Base-by-base conservation (phyloP, 1,284 basidiomycete genomes). In the Peniophora sp. region DNA sequence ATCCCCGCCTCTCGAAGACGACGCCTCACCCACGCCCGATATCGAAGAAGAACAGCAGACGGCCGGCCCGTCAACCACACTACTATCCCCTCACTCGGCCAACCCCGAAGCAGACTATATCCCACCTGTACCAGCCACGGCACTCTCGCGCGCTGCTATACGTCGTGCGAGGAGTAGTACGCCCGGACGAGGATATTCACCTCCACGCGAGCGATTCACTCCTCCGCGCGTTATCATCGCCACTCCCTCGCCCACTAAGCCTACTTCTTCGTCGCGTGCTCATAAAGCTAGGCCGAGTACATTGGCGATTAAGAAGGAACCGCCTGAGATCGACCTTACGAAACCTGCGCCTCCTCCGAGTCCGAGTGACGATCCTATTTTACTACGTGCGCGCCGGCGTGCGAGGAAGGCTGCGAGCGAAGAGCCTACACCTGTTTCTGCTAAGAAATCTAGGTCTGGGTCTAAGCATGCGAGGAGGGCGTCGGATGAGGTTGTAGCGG, bases 331-430 rank as follows among this genome's bases (percentile, higher is more conserved):
- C 54, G 77, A 85, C 58, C 63, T 84, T 24, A 72, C 63, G 47
- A 68, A 62, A 11, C 79, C 80, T 2, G 71, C 78, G 53, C 81
- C 83, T 2, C 71, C 83, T 0, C 27, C 27, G 6, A 86, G 83
- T 50, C 86, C 85, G 0, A 77, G 78, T 1, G 85, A 89, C 45
- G 85, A 89, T 58, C 86, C 86, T 0, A 62, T 89, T 0, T 65
- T 89, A 2, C 69, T 89, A 23, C 73, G 73, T 43, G 27, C 27
- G 27, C 27, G 27, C 27, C 27, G 79, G 75, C 3, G 66, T 68
- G 20, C 59, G 62, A 16, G 49, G 53, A 25, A 54, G 51, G n/a
- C 55, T 38, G 10, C 41, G 52, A 10, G 39, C 48, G 50, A 55
- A 48, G 32, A 24, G 35, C 20, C 8, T 50, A 34, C 39, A 53